Conservation (phyloP, 768 basidiomycete genomes). For the Serpula lacrymans region DNA sequence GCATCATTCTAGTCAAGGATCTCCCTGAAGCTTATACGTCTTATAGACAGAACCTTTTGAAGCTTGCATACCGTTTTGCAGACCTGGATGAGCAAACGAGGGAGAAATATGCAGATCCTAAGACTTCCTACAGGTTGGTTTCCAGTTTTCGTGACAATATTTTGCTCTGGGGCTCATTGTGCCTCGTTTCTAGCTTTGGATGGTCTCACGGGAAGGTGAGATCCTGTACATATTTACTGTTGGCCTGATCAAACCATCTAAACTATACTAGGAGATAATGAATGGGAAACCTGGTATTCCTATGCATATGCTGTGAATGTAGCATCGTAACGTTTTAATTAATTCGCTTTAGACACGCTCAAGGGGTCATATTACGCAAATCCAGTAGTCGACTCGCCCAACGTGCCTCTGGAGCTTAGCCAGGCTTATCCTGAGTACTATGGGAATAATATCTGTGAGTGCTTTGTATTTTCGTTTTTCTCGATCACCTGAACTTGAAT, state of each 20-base stretch:
- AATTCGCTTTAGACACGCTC: constrained; percentile 53
- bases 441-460: constrained; percentile 80
- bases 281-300: constrained; percentile 85
- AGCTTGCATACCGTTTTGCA: constrained; percentile 73
- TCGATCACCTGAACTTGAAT: too few relatives aligned
- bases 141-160: background rate
- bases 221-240: background rate
- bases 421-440: constrained; percentile 79
- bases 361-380: constrained; percentile 95
- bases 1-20: constrained; percentile 80
- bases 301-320: too few relatives aligned
- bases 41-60: constrained; percentile 71
- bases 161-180: background rate
- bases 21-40: constrained; percentile 62
- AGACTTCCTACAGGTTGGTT: constrained; percentile 70
- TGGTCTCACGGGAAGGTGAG: constrained; percentile 94
- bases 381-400: constrained; percentile 63
- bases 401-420: constrained; percentile 55
- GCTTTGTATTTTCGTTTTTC: constrained; percentile 2
- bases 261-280: constrained; percentile 75
- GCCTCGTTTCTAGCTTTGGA: constrained; percentile 61
- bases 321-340: background rate
- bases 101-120: constrained; percentile 73
- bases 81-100: constrained; percentile 59
- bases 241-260: background rate